These are phyloP conservation scores for Byssochlamys sp. DNA, from an alignment of 2,329 filamentous ascomycete genomes.

Conservation along the genomic window DNA sequence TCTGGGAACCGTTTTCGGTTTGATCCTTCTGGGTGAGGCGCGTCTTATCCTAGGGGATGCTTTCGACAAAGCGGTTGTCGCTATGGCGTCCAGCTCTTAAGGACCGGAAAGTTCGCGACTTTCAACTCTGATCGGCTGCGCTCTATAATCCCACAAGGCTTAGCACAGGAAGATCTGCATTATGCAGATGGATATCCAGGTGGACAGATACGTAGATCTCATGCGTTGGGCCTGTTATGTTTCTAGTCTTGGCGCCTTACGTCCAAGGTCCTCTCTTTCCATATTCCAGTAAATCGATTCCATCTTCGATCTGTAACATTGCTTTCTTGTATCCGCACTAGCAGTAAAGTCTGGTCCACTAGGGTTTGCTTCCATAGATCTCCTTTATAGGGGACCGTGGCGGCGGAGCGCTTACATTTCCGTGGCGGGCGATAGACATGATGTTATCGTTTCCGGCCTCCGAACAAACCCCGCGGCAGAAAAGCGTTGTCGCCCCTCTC, in stretches of 20 bases:
- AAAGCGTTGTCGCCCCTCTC: background rate
- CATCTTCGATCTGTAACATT: background rate
- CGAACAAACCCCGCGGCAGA: constrained; percentile 2
- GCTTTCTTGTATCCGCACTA: background rate
- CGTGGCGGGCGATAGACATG: background rate
- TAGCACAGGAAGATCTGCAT: background rate
- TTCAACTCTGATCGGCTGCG: background rate
- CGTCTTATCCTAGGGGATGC: constrained; percentile 37
- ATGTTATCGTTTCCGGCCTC: background rate
- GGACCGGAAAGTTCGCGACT: background rate
- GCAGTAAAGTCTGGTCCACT: background rate
- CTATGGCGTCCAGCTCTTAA: background rate
- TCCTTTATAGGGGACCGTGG: background rate
- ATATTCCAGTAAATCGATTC: background rate
- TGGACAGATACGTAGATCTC: background rate
- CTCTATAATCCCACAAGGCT: background rate
- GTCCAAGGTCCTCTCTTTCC: background rate
- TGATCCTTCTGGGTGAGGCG: constrained; percentile 45
- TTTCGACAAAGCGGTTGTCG: constrained; percentile 9
- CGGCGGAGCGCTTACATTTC: background rate
- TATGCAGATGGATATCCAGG: background rate
- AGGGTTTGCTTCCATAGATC: background rate
- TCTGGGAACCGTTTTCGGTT: constrained; percentile 38
- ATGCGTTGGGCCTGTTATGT: background rate
- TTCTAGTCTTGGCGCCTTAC: background rate